Percentiles rank a stretch among this genome's conserved stretches.
Evolutionary conservation across 345 rosid genomes (phyloP).

Genomic region (Euphorbia tirucalli): DNA sequence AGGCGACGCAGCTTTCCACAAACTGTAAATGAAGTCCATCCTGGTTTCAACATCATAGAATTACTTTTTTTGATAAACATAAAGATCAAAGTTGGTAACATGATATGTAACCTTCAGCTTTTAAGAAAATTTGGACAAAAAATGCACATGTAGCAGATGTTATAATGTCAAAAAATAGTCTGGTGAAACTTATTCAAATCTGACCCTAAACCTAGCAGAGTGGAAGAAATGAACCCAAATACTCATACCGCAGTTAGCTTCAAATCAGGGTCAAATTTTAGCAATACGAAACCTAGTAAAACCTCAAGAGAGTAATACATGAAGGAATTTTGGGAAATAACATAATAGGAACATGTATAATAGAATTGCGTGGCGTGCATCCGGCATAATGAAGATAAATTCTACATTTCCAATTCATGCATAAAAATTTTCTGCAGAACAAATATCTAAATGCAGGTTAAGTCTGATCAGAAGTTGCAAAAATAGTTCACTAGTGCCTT

Average conservation of each 20-base stretch:
- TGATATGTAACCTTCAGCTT: not conserved
- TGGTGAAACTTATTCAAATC: not conserved
- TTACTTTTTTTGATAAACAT: constrained; percentile 13
- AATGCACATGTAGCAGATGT: not conserved
- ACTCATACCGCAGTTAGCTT: not conserved
- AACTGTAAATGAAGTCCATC: constrained; percentile 97
- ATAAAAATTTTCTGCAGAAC: not conserved
- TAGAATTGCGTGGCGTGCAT: too few relatives aligned
- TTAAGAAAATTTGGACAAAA: not conserved
- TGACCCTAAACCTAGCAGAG: constrained; percentile 5
- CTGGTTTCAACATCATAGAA: constrained; percentile 33
- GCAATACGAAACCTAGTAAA: not conserved
- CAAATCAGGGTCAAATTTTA: not conserved
- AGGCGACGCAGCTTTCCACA: constrained; percentile 93
- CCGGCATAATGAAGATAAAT: not conserved
- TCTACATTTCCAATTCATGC: not conserved
- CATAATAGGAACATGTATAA: not conserved
- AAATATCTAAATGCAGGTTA: not conserved
- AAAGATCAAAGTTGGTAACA: constrained; percentile 2
- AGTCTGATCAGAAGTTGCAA: not conserved
- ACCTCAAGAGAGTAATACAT: not conserved
- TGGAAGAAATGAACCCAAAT: not conserved
- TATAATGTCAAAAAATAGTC: constrained; percentile 10
- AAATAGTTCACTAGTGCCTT: not conserved
- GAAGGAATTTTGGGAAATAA: not conserved